Evolutionary conservation across 2,329 filamentous ascomycete genomes (phyloP).

Genomic region (Microsporum audouinii): DNA sequence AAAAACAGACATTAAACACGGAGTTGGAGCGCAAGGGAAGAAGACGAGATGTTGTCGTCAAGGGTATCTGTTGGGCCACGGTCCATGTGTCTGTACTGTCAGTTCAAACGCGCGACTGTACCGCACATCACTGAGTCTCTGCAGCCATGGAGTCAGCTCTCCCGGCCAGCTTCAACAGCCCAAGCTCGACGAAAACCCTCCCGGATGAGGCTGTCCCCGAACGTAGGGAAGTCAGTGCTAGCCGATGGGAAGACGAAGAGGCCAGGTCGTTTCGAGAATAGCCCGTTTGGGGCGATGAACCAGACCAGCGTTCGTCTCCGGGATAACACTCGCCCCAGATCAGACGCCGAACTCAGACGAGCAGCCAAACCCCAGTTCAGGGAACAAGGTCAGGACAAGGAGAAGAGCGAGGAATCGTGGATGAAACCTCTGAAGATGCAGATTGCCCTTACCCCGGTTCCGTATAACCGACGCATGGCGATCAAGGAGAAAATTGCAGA

Average conservation of each 20-base stretch:
- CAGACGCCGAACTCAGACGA: slow-evolving; percentile 35
- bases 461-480: slow-evolving; percentile 56
- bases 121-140: background rate
- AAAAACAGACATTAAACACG: background rate
- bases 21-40: background rate
- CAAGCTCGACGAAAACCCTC: slow-evolving; percentile 24
- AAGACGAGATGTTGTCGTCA: background rate
- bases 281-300: slow-evolving; percentile 52
- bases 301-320: slow-evolving; percentile 34
- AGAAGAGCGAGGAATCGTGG: slow-evolving; percentile 40
- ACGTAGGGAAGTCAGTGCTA: slow-evolving; percentile 25
- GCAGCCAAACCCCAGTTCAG: slow-evolving; percentile 24
- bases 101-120: slow-evolving; percentile 15
- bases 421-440: slow-evolving; percentile 94
- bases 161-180: background rate
- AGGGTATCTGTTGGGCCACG: background rate
- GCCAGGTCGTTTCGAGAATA: slow-evolving; percentile 34
- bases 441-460: slow-evolving; percentile 59
- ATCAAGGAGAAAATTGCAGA: slow-evolving; percentile 52
- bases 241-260: slow-evolving; percentile 22
- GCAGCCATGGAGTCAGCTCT: slow-evolving; percentile 2
- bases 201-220: slow-evolving; percentile 30
- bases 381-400: slow-evolving; percentile 21
- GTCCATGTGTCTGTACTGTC: slow-evolving; percentile 26
- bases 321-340: slow-evolving; percentile 24